Conservation (phyloP, 1,284 basidiomycete genomes). For the Papiliotrema fonsecae region DNA sequence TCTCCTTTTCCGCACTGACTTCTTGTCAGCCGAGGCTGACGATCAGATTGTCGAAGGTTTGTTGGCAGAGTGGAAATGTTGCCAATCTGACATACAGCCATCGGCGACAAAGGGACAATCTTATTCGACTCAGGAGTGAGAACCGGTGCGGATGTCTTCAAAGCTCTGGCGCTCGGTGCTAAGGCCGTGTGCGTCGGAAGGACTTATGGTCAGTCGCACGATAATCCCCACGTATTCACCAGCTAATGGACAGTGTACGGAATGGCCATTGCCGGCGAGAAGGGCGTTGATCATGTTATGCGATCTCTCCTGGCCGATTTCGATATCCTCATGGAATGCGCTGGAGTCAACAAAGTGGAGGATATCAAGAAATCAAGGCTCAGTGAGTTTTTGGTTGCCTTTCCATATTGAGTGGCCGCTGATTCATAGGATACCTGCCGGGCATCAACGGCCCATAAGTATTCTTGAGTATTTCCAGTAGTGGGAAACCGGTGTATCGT, state of each 20-base stretch:
- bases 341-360: constrained; percentile 13
- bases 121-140: constrained; percentile 76
- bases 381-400: too few species aligned
- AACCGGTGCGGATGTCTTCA: constrained; percentile 68
- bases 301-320: constrained; percentile 60
- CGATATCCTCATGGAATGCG: constrained; percentile 49
- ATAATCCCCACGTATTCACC: background rate
- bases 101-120: constrained; percentile 53
- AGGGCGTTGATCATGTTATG: constrained; percentile 63
- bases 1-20: background rate
- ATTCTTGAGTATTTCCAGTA: too few species aligned
- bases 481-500: too few species aligned
- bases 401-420: too few species aligned
- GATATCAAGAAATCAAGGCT: constrained; percentile 10
- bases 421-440: too few species aligned
- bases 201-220: constrained; percentile 19
- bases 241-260: constrained; percentile 53
- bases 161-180: constrained; percentile 53
- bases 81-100: constrained; percentile 45
- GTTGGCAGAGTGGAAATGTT: background rate
- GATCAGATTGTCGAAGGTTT: constrained; percentile 13
- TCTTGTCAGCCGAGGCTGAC: background rate
- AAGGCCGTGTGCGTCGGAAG: constrained; percentile 40
- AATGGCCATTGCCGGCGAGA: constrained; percentile 59
- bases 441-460: too few species aligned